Conservation (phyloP, 345 rosid species). For the Trapa bicornis region DNA sequence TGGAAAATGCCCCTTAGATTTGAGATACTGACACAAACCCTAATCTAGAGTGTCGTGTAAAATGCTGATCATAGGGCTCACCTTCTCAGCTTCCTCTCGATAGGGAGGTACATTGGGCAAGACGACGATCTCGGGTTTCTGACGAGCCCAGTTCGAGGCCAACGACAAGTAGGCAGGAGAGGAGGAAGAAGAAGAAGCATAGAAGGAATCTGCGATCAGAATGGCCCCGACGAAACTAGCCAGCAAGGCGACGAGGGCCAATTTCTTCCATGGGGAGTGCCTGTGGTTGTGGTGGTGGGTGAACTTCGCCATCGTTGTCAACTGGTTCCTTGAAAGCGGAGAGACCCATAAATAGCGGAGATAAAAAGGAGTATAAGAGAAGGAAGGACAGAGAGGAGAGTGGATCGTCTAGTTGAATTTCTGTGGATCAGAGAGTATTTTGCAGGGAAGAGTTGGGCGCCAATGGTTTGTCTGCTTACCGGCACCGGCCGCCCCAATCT, state of each 20-base stretch:
- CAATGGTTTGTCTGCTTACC: slow-evolving; percentile 23
- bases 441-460: slow-evolving; percentile 37
- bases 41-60: not conserved
- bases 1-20: not conserved
- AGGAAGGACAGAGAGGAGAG: not conserved
- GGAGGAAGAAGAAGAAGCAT: slow-evolving; percentile 33
- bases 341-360: slow-evolving; percentile 2
- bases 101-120: slow-evolving; percentile 7
- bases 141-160: slow-evolving; percentile 31
- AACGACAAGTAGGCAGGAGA: slow-evolving; percentile 19
- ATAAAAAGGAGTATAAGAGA: not conserved
- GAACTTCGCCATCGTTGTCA: slow-evolving; percentile 26
- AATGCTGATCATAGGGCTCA: not conserved
- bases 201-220: slow-evolving; percentile 27
- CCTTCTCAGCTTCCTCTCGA: not conserved
- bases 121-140: slow-evolving; percentile 18
- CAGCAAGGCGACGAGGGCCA: slow-evolving; percentile 20
- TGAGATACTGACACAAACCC: not conserved
- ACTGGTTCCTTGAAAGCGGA: slow-evolving; percentile 1
- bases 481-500: not conserved
- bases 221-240: slow-evolving; percentile 26
- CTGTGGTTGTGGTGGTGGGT: slow-evolving; percentile 9
- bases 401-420: slow-evolving; percentile 6
- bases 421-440: slow-evolving; percentile 6
- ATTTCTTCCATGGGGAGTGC: slow-evolving; percentile 18